Evolutionary conservation across 2,329 filamentous ascomycete genomes (phyloP).

Genomic region (Ophiosphaerella narmari): DNA sequence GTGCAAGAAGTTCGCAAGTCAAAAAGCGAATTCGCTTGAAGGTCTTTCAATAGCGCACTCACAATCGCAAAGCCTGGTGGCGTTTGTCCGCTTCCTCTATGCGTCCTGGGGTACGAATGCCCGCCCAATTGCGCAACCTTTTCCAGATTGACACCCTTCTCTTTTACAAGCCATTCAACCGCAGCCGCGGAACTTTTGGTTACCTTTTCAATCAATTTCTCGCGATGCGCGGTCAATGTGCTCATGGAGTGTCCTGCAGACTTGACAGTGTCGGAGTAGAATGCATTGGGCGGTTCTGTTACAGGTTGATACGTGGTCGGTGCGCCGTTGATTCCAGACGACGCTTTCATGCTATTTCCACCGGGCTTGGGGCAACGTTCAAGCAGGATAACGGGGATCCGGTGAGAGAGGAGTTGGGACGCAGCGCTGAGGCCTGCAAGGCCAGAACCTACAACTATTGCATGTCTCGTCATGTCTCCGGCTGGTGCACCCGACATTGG

Average conservation of each 20-base stretch:
- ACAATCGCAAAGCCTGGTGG: conserved; percentile 66
- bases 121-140: conserved; percentile 65
- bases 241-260: conserved; percentile 56
- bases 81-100: conserved; percentile 60
- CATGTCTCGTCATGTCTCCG: conserved; percentile 27
- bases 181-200: conserved; percentile 55
- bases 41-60: conserved; percentile 56
- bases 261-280: conserved; percentile 61
- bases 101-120: conserved; percentile 61
- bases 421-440: conserved; percentile 67
- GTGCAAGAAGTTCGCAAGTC: conserved; percentile 57
- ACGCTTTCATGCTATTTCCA: conserved; percentile 70
- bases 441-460: conserved; percentile 68
- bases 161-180: conserved; percentile 62
- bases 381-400: conserved; percentile 61
- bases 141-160: conserved; percentile 62
- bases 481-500: conserved; percentile 9
- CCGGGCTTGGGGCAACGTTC: conserved; percentile 65
- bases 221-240: conserved; percentile 38
- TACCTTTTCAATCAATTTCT: conserved; percentile 56
- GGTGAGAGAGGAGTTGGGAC: conserved; percentile 58
- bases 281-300: conserved; percentile 44
- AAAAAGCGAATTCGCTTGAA: conserved; percentile 58
- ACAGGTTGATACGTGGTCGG: conserved; percentile 61
- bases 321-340: conserved; percentile 68